Base-by-base conservation (phyloP, 441 rosid species). In the Macaranga tanarius region DNA sequence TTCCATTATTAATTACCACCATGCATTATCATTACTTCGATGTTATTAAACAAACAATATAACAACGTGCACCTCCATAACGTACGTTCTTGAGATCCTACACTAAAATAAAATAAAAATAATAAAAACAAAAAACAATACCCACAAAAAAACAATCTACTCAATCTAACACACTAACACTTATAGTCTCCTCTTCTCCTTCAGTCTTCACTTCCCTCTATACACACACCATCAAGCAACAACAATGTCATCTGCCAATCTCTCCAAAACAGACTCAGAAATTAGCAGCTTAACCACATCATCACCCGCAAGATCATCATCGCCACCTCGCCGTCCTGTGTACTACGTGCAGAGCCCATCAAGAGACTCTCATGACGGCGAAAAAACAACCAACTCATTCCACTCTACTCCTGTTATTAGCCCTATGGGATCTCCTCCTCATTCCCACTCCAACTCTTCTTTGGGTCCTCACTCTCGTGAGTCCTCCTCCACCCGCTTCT, bases 301-400 rank as follows among this genome's bases (percentile, higher is more conserved):
- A 12, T 89, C 99, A 16, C 97, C 97, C 9, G 45, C 91, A 12
- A 85, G 92, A 73, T 90, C 98, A 48, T 89, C 98, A 45, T 90
- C 92, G 19, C 73, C 80, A 15, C 73, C 73, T 45, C 73, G 67
- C 54, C 83, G 93, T 5, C 88, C 93, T 6, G 95, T 80, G 10
- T 93, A 93, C 90, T 93, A 88, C 48, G 96, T 93, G 57, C 97
- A 93, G 81, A 89, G 95, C 70, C 98, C 97, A 0, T 91, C 98
- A 10, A 83, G 96, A 4, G 98, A 92, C 75, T 93, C 98, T 3
- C 97, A 87, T 82, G 98, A 94, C 50, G 97, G 98, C n/a, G 96
- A 90, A 77, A 94, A 94, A 77, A 89, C 97, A 5, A 79, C 97
- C 1, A 87, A 93, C 2, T 94, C 97, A 13, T 88, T 94, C 69